phyloP scores from a whole-genome alignment of 2,329 filamentous ascomycete species.

The Aspergillus sp. region DNA sequence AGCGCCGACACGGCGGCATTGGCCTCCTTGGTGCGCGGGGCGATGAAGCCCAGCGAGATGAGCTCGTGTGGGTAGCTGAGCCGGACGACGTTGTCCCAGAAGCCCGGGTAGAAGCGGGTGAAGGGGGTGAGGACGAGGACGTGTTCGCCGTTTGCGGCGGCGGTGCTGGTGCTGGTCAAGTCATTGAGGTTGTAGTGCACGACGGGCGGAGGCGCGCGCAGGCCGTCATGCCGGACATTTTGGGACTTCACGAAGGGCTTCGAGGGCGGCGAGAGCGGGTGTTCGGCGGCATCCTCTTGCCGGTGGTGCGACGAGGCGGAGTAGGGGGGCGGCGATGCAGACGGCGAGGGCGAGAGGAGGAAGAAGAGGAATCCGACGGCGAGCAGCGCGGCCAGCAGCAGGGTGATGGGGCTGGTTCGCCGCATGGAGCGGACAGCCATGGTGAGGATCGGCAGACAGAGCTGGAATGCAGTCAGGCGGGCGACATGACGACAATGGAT shows the following conservation, averaged over 20 bases:
- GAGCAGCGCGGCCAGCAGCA: slow-evolving; percentile 61
- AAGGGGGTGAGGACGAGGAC: slow-evolving; percentile 89
- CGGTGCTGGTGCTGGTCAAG: slow-evolving; percentile 69
- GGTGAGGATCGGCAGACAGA: slow-evolving; percentile 17
- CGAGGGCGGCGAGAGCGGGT: slow-evolving; percentile 63
- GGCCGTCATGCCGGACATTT: slow-evolving; percentile 37
- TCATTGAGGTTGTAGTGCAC: slow-evolving; percentile 93
- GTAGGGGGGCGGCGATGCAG: slow-evolving; percentile 38
- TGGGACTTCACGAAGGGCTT: slow-evolving; percentile 63
- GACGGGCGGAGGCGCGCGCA: slow-evolving; percentile 65
- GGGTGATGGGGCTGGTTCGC: slow-evolving; percentile 67
- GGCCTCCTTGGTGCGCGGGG: slow-evolving; percentile 86
- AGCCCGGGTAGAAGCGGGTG: slow-evolving; percentile 83
- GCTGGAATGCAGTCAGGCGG: neutral
- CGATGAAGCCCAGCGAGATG: slow-evolving; percentile 90
- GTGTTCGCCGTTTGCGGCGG: slow-evolving; percentile 70
- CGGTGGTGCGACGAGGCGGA: slow-evolving; percentile 41
- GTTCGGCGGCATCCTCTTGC: slow-evolving; percentile 52
- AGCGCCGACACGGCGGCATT: slow-evolving; percentile 75
- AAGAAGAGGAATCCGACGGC: slow-evolving; percentile 58
- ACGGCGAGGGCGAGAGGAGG: slow-evolving; percentile 40
- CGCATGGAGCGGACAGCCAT: slow-evolving; percentile 58
- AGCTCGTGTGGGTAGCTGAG: slow-evolving; percentile 86
- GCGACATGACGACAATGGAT: no score
- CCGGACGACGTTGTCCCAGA: slow-evolving; percentile 86